A percentile compares a stretch with the other conserved stretches of the same genome.
Conservation (phyloP, 1,284 basidiomycete genomes). For the Ustilago trichophora region DNA sequence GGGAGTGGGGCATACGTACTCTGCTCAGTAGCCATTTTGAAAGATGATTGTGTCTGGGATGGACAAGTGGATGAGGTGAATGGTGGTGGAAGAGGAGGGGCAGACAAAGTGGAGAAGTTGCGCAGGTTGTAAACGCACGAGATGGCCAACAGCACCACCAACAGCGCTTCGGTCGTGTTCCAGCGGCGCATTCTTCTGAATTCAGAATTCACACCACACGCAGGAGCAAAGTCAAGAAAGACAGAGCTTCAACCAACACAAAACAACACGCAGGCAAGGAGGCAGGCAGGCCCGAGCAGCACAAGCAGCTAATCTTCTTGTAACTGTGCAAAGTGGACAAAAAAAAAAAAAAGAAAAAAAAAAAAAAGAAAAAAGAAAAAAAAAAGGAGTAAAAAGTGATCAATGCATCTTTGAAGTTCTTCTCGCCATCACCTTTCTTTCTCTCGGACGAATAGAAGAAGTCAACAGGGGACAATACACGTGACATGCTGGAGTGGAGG, state of each 20-base stretch:
- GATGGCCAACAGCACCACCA: slow-evolving; percentile 12
- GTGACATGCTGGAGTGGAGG: slow-evolving; percentile 17
- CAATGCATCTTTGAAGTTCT: slow-evolving; percentile 27
- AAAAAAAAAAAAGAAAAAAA: neutral
- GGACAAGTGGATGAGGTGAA: slow-evolving; percentile 2
- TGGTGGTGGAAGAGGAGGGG: slow-evolving; percentile 11
- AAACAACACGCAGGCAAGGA: too few species aligned
- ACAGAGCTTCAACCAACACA: too few species aligned
- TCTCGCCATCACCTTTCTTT: slow-evolving; percentile 3
- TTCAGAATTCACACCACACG: neutral
- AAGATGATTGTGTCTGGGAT: slow-evolving; percentile 5
- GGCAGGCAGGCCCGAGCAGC: too few species aligned
- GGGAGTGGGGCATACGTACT: slow-evolving; percentile 33
- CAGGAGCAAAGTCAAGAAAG: neutral
- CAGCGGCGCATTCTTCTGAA: slow-evolving; percentile 9
- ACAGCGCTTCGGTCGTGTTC: slow-evolving; percentile 8
- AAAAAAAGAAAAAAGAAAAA: neutral
- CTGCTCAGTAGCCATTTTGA: slow-evolving; percentile 63
- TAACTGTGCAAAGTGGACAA: too few species aligned
- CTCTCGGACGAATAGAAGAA: slow-evolving; percentile 10
- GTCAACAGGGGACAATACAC: neutral
- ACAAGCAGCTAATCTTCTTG: too few species aligned
- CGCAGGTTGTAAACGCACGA: slow-evolving; percentile 12
- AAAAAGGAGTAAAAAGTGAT: slow-evolving; percentile 2
- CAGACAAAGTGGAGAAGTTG: neutral